These are phyloP conservation scores for Solanum megistacrolobum DNA, from an alignment of 257 asterid species.

Conservation along the genomic window DNA sequence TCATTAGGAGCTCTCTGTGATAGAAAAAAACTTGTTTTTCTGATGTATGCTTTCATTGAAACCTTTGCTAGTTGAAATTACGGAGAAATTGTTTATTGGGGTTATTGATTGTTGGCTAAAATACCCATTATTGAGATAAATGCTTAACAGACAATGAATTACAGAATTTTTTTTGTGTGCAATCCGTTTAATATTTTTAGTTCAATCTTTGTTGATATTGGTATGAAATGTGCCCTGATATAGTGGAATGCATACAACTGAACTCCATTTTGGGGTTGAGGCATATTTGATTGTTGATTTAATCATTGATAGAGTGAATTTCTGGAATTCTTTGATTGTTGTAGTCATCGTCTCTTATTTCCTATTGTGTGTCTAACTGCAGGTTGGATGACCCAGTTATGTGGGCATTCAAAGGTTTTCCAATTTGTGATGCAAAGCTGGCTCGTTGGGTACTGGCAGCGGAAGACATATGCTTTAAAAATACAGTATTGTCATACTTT, in stretches of 20 bases:
- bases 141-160: not conserved
- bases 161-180: not conserved
- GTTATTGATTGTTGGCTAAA: too few species aligned
- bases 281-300: not conserved
- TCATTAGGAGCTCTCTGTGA: not conserved
- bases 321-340: not conserved
- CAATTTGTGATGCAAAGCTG: constrained; percentile 46
- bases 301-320: not conserved
- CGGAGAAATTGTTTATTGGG: not conserved
- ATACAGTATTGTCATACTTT: constrained; percentile 56
- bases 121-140: not conserved
- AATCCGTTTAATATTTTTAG: too few species aligned
- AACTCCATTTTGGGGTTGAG: not conserved
- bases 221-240: not conserved
- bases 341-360: not conserved
- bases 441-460: constrained; percentile 96
- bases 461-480: constrained; percentile 92
- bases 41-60: not conserved
- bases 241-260: not conserved
- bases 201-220: not conserved
- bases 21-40: not conserved
- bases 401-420: constrained; percentile 91
- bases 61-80: not conserved
- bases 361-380: constrained; percentile 8
- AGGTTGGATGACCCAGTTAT: constrained; percentile 94